phyloP scores from a whole-genome alignment of 768 basidiomycete species.

The Lactifluus volemus region DNA sequence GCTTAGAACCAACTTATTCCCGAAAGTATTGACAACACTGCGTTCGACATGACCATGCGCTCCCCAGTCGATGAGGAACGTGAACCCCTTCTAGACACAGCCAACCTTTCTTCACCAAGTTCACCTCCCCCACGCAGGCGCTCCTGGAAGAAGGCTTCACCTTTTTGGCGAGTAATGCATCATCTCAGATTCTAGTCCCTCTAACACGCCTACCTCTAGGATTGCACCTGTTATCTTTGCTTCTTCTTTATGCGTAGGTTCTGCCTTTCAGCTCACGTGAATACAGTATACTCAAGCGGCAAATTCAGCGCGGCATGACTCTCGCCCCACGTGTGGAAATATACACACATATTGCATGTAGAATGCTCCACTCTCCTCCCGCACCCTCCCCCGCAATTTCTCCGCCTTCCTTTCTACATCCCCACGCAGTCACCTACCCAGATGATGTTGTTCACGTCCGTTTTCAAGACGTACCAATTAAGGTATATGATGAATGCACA shows the following conservation, averaged over 20 bases:
- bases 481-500: conserved; percentile 10
- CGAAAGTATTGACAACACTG: neutral
- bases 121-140: neutral
- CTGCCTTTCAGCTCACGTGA: neutral
- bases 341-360: conserved; percentile 19
- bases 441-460: neutral
- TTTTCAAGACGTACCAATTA: conserved; percentile 2
- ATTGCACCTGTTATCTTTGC: conserved; percentile 18
- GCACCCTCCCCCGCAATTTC: neutral
- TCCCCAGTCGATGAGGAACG: neutral
- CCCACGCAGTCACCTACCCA: neutral
- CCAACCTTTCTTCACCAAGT: neutral
- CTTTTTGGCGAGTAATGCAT: neutral
- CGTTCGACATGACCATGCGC: neutral
- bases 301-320: conserved; percentile 17
- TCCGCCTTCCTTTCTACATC: neutral
- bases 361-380: conserved; percentile 9
- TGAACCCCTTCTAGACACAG: conserved; percentile 12
- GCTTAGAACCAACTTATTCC: neutral
- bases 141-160: conserved; percentile 11
- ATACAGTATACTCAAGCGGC: neutral
- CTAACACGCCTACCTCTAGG: conserved; percentile 1
- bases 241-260: conserved; percentile 18
- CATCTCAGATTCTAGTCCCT: neutral
- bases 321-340: conserved; percentile 20